Base-by-base conservation (phyloP, 2,329 filamentous ascomycete genomes). In the Magnaporthiopsis incrustans region DNA sequence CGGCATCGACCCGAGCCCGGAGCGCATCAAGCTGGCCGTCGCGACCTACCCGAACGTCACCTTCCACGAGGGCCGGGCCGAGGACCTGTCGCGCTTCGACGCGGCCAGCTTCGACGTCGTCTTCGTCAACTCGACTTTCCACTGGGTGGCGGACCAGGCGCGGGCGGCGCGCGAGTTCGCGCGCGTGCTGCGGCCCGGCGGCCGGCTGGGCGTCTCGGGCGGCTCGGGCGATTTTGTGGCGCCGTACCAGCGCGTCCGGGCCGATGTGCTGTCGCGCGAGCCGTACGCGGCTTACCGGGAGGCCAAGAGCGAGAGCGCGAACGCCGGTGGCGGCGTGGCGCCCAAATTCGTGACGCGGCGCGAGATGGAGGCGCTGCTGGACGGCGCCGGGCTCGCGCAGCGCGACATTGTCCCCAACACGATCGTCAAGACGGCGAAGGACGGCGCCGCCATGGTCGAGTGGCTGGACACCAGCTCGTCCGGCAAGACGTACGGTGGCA, bases 51-150 rank as follows among this genome's bases (percentile, higher is more conserved):
- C 60, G 10, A 61, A 61, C 60, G 8, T 61, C 25, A 4, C 38
- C 18, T 61, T 61, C 38, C 12, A 30, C 33, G 38, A 44, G 33
- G 60, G 60, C 25, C 35, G 30, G 12, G 60, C 60, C 25, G 69
- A 69, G 11, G 69, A 73, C 5, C 74, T 81, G 0, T 71, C 77
- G 0, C 79, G 53, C 22, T 63, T 77, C 38, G 56, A 69, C 1
- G 75, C 79, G 63, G 70, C 67, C 6, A 67, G 68, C 1, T 80
- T 81, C 63, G 77, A 81, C 67, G 67, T 80, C 3, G 73, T 79
- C 25, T 79, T 75, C 66, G 72, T 30, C 78, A 81, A 67, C 71
- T 80, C 6, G 77, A 81, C 63, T 68, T 81, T 15, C 70, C 73
- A 18, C 68, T 72, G 71, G 71, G 70, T 70, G 8, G 73, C 74